phyloP scores from a whole-genome alignment of 1,284 basidiomycete species.

The Taiwanofungus camphoratus region DNA sequence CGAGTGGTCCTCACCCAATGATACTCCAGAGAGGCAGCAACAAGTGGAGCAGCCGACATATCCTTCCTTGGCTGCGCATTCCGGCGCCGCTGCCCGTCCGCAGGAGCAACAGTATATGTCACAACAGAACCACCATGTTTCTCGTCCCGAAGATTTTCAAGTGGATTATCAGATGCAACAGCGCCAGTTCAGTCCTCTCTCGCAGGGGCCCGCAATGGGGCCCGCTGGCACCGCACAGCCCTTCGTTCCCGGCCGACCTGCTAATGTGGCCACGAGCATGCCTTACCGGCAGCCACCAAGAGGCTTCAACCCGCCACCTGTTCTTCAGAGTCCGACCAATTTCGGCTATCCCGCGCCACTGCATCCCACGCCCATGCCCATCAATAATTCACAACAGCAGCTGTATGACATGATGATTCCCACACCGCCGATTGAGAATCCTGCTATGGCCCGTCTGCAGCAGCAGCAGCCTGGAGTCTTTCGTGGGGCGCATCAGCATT shows the following conservation, averaged over 20 bases:
- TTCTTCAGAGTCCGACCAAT: constrained; percentile 47
- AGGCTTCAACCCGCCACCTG: constrained; percentile 42
- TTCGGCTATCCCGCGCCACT: constrained; percentile 48
- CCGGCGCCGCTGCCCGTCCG: constrained; percentile 30
- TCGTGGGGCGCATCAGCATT: constrained; percentile 69
- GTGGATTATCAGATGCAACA: constrained; percentile 53
- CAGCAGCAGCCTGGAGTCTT: constrained; percentile 72
- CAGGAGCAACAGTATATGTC: constrained; percentile 37
- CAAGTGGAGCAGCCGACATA: constrained; percentile 59
- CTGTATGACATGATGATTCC: constrained; percentile 75
- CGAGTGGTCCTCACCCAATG: constrained; percentile 28
- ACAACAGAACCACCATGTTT: background rate
- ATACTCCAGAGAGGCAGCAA: constrained; percentile 28
- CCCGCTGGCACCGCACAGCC: constrained; percentile 18
- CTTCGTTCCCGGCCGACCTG: constrained; percentile 42
- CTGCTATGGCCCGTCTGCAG: constrained; percentile 67
- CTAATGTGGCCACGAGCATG: constrained; percentile 37
- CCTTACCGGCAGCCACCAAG: constrained; percentile 53
- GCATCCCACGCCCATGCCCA: constrained; percentile 56
- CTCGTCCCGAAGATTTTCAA: constrained; percentile 44
- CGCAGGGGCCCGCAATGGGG: constrained; percentile 11
- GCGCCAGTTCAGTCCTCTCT: constrained; percentile 43
- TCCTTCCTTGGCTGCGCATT: constrained; percentile 49
- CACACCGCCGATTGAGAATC: constrained; percentile 45
- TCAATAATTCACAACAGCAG: constrained; percentile 66